These are phyloP conservation scores for Pyrenophora graminea DNA, from an alignment of 2,329 filamentous ascomycete genomes.

Conservation along the genomic window DNA sequence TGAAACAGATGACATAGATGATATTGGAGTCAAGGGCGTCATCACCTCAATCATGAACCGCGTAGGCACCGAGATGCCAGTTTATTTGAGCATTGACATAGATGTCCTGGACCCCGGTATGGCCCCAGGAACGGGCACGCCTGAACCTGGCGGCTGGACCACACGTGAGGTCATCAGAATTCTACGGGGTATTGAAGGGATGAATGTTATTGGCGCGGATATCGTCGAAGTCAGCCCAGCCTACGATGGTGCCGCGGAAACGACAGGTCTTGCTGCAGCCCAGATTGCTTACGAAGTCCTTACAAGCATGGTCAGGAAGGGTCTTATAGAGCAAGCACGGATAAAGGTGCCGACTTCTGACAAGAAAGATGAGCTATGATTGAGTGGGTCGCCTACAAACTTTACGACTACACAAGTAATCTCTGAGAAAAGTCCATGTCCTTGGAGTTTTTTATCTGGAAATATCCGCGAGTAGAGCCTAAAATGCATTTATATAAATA, in stretches of 20 bases:
- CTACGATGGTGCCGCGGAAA: constrained; percentile 80
- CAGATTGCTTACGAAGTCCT: constrained; percentile 87
- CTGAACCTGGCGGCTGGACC: constrained; percentile 89
- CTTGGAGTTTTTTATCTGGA: no score
- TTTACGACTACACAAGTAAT: no score
- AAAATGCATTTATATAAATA: no score
- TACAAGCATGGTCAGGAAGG: constrained; percentile 71
- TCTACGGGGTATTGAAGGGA: constrained; percentile 74
- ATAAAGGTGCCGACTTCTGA: constrained; percentile 18
- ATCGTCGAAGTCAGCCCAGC: constrained; percentile 87
- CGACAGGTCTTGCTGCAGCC: constrained; percentile 79
- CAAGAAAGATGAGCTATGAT: constrained; percentile 36
- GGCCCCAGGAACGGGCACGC: constrained; percentile 81
- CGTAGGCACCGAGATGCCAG: constrained; percentile 74
- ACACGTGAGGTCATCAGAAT: constrained; percentile 85
- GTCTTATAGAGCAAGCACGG: constrained; percentile 48
- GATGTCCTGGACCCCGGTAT: constrained; percentile 77
- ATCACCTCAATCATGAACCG: constrained; percentile 70
- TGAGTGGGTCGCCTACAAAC: no score
- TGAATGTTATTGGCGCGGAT: constrained; percentile 88
- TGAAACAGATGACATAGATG: constrained; percentile 84
- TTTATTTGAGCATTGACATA: constrained; percentile 82
- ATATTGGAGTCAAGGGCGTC: constrained; percentile 73
- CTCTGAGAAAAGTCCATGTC: no score
- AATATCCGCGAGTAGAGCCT: no score